Conservation (phyloP, 305 asterid genomes). For the Solanum chacoense region DNA sequence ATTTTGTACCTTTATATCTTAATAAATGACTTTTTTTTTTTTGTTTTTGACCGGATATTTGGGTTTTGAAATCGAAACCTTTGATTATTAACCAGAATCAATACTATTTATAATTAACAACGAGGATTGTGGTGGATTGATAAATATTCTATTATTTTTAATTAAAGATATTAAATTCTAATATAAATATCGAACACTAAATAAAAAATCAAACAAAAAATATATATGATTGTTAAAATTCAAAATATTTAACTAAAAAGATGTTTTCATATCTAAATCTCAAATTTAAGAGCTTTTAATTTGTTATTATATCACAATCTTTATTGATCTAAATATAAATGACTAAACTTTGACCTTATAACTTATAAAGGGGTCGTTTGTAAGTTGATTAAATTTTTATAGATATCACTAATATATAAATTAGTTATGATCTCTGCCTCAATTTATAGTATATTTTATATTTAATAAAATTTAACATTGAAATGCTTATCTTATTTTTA, state of each 20-base stretch:
- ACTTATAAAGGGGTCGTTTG: background rate
- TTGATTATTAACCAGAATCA: background rate
- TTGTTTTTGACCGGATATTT: background rate
- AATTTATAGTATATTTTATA: background rate
- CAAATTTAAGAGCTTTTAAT: background rate
- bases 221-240: too few relatives aligned
- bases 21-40: background rate
- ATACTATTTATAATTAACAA: background rate
- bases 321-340: background rate
- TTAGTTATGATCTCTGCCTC: background rate
- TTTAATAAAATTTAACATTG: background rate
- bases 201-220: too few relatives aligned
- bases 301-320: background rate
- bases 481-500: too few relatives aligned
- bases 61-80: background rate
- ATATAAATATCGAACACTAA: too few relatives aligned
- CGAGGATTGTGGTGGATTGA: fast-evolving
- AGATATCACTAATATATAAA: background rate
- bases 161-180: too few relatives aligned
- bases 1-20: constrained; percentile 2
- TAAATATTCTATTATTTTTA: too few relatives aligned
- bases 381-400: background rate
- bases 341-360: background rate
- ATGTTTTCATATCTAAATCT: background rate
- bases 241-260: background rate